Evolutionary conservation across 2,329 filamentous ascomycete genomes (phyloP).

Genomic region (Diaporthe capsici): DNA sequence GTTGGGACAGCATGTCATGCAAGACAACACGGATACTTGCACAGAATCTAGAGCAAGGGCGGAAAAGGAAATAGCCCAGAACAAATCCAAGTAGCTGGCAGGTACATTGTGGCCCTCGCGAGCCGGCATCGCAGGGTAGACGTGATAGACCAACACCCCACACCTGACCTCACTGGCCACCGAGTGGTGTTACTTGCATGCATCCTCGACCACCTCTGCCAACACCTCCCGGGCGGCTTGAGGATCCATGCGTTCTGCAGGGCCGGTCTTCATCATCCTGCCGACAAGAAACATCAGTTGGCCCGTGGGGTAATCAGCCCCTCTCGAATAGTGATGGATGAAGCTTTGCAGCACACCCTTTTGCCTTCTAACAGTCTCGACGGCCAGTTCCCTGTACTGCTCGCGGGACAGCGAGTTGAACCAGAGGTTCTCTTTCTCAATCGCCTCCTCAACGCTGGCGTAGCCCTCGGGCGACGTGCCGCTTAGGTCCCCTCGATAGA

Average conservation of each 20-base stretch:
- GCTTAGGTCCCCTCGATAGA: constrained; percentile 62
- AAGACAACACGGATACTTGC: background rate
- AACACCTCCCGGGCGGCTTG: constrained; percentile 64
- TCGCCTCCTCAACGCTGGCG: constrained; percentile 57
- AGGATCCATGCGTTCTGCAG: constrained; percentile 69
- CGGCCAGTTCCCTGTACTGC: constrained; percentile 65
- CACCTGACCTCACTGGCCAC: background rate
- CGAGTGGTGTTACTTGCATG: background rate
- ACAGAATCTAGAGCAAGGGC: background rate
- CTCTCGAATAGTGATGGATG: constrained; percentile 47
- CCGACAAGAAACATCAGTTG: constrained; percentile 74
- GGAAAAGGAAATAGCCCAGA: too few relatives aligned
- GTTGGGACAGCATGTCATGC: background rate
- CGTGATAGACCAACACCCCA: too few relatives aligned
- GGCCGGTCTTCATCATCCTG: constrained; percentile 69
- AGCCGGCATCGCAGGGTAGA: background rate
- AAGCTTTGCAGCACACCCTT: constrained; percentile 63
- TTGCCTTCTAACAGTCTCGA: constrained; percentile 59
- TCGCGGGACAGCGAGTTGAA: constrained; percentile 64
- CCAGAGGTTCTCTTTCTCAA: constrained; percentile 66
- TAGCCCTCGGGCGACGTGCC: constrained; percentile 47
- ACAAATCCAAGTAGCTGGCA: background rate
- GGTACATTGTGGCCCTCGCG: background rate
- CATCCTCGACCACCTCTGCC: constrained; percentile 49
- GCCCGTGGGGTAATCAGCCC: constrained; percentile 64